Conservation (phyloP, 2,329 filamentous ascomycete genomes). For the Paecilomyces variotii region DNA sequence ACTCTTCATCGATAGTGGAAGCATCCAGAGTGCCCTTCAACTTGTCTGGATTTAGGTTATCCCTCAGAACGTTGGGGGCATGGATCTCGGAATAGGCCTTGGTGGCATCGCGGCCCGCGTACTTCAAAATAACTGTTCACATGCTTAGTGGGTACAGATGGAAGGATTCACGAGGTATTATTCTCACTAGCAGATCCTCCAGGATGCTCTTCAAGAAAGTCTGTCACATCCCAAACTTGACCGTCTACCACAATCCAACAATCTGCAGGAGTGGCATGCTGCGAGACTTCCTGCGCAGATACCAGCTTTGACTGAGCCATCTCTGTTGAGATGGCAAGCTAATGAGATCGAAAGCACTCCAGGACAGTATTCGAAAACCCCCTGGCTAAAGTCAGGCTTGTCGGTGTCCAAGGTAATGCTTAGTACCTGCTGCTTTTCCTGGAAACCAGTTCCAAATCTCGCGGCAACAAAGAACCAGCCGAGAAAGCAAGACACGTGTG, state of each 20-base stretch:
- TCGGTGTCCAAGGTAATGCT: too few relatives aligned
- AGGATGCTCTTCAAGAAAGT: conserved; percentile 57
- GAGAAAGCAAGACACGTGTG: neutral
- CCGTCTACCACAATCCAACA: conserved; percentile 63
- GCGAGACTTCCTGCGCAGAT: conserved; percentile 37
- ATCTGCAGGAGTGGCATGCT: conserved; percentile 42
- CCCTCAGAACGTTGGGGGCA: conserved; percentile 39
- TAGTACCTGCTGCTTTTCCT: neutral
- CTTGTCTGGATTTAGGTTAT: conserved; percentile 36
- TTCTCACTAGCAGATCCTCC: conserved; percentile 48
- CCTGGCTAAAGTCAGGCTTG: too few relatives aligned
- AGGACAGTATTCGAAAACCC: neutral
- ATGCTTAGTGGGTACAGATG: neutral
- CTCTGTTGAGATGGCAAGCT: neutral
- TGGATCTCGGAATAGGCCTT: conserved; percentile 39
- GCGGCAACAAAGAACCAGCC: neutral
- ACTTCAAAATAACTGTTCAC: conserved; percentile 35
- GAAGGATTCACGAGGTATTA: conserved; percentile 4
- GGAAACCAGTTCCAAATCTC: neutral
- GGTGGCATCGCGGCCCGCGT: conserved; percentile 40
- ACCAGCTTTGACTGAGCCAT: conserved; percentile 28
- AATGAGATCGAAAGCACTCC: neutral
- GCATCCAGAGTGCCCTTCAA: conserved; percentile 44
- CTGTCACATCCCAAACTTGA: conserved; percentile 59
- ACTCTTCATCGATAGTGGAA: conserved; percentile 42